phyloP scores from a whole-genome alignment of 169 alveolate genomes.

The Besnoitia besnoiti region DNA sequence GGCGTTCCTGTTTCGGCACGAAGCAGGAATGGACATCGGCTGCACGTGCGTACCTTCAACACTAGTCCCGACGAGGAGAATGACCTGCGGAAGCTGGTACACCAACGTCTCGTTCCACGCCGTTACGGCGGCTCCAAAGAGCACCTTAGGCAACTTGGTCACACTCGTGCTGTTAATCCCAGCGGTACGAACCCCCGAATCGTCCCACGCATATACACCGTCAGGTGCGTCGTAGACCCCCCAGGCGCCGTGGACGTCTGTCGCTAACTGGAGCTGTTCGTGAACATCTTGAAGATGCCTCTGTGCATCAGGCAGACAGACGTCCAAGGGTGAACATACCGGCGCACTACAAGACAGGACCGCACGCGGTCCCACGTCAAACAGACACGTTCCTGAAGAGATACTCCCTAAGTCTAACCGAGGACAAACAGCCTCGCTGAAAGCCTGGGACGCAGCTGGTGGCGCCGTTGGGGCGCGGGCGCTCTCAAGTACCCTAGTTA shows the following conservation, averaged over 20 bases:
- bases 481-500: not conserved
- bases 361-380: not conserved
- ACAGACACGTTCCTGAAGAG: not conserved
- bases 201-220: not conserved
- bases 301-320: not conserved
- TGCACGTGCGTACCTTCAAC: not conserved
- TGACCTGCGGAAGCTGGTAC: conserved; percentile 5
- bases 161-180: conserved; percentile 9
- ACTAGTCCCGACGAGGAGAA: not conserved
- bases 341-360: not conserved
- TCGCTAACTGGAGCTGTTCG: not conserved
- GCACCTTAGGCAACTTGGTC: conserved; percentile 1
- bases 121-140: conserved; percentile 7
- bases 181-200: not conserved
- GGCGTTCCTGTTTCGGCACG: no score
- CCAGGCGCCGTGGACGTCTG: not conserved
- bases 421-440: not conserved
- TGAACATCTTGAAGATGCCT: not conserved
- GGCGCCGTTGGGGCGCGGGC: not conserved
- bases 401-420: not conserved
- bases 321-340: not conserved
- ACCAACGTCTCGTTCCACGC: conserved; percentile 39
- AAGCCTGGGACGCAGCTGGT: not conserved
- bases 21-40: not conserved
- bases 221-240: conserved; percentile 25